Conservation (phyloP, 2,329 filamentous ascomycete species). For the Colletotrichum truncatum region DNA sequence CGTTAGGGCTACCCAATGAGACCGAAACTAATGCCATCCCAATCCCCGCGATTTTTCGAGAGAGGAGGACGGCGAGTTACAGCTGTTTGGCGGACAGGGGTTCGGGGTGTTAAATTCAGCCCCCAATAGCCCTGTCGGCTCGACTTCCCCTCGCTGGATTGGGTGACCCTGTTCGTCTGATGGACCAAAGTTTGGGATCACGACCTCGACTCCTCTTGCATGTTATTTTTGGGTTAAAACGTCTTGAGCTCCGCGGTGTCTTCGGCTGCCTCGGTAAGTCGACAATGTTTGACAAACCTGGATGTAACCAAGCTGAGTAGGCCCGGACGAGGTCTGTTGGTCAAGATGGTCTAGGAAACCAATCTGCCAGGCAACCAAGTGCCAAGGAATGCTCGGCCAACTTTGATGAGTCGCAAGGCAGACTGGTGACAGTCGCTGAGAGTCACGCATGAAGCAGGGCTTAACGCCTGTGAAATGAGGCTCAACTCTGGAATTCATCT, state of each 20-base stretch:
- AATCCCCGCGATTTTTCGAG: background rate
- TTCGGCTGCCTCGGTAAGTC: background rate
- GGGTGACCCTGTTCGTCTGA: constrained; percentile 3
- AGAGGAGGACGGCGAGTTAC: no score
- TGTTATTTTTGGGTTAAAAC: background rate
- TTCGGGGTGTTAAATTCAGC: background rate
- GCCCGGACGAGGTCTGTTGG: no score
- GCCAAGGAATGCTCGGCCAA: no score
- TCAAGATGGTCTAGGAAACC: no score
- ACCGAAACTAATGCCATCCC: background rate
- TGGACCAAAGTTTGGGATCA: background rate
- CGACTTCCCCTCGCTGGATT: background rate
- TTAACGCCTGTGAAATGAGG: no score
- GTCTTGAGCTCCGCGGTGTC: background rate
- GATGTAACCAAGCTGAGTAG: no score
- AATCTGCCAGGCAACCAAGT: no score
- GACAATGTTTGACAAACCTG: no score
- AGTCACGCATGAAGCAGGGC: no score
- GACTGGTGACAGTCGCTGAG: no score
- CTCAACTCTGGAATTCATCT: no score
- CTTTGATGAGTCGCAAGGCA: no score
- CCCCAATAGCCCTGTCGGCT: background rate
- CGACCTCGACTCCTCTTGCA: background rate
- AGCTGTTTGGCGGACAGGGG: background rate
- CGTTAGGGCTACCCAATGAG: background rate